phyloP scores from a whole-genome alignment of 2,329 filamentous ascomycete species.

The Hypoxylon sp. region DNA sequence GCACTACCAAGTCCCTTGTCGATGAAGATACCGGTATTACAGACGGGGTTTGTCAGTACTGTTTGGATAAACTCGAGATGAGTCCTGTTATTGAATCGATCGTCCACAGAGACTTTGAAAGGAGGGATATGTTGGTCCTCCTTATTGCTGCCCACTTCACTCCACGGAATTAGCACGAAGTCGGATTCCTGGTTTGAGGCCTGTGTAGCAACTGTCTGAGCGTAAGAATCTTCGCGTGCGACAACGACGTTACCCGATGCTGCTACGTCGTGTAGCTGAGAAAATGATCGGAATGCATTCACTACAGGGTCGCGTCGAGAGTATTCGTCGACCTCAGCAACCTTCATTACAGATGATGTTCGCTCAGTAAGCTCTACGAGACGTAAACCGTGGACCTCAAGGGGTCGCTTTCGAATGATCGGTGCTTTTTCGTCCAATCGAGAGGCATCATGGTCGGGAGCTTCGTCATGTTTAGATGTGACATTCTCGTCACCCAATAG shows the following conservation, averaged over 20 bases:
- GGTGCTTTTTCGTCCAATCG: conserved; percentile 40
- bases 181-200: conserved; percentile 76
- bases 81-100: conserved; percentile 66
- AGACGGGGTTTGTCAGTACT: conserved; percentile 69
- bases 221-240: conserved; percentile 79
- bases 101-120: conserved; percentile 57
- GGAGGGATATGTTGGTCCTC: conserved; percentile 64
- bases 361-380: conserved; percentile 89
- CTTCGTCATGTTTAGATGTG: conserved; percentile 28
- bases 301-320: conserved; percentile 81
- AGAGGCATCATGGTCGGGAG: conserved; percentile 37
- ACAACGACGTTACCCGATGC: conserved; percentile 84
- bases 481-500: conserved; percentile 68
- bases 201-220: conserved; percentile 76
- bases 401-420: conserved; percentile 53
- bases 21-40: conserved; percentile 80
- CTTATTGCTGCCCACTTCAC: conserved; percentile 77
- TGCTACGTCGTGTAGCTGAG: conserved; percentile 82
- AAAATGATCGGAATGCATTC: conserved; percentile 90
- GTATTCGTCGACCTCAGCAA: conserved; percentile 81
- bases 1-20: conserved; percentile 65
- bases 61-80: conserved; percentile 80
- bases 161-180: conserved; percentile 88
- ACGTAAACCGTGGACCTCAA: conserved; percentile 84
- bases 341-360: conserved; percentile 94